Evolutionary conservation across 331 rosid genomes (phyloP), one percentile per base, ranked within the genome.

Genomic region (Pyrus hybrid): DNA sequence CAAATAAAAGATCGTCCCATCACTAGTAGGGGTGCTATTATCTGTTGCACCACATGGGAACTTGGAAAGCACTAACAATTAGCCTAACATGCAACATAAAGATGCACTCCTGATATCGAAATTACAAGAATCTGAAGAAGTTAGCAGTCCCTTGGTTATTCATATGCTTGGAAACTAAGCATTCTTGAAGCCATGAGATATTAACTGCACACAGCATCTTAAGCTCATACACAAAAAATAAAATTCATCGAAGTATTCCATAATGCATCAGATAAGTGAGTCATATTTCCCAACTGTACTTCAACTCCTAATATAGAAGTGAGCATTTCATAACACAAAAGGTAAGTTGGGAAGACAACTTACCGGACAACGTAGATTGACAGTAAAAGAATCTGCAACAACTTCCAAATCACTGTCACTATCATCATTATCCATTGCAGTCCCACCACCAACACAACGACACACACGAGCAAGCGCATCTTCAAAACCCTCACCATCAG

Each of bases 371-470:
- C 97, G 97, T 54, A 95, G 91, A 76, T 85, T 92, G 86, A 95
- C 90, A 64, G 83, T 79, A 76, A 95, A 87, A 54, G 85, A 85
- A 76, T 95, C 97, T 7, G 99, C 91, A 85, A 95, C 99, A 47
- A 95, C 97, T 85, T 95, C 99, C 80, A 95, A 74, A 81, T 95
- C 99, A 84, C 97, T 95, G 82, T 95, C 97, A 64, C 97, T 92
- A 74, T 84, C 97, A 76, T 85, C 97, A 70, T 90, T 85, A 79
- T 89, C 96, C 51, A 81, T 79, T 22, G 91, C 83, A 81, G 84
- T 87, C 66, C 99, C 97, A 75, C 99, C 96, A 82, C 93, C 91
- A 25, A 87, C 86, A 57, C 97, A 84, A 69, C 89, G 88, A 75
- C 91, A 74, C 41, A 95, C 96, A 4, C 99, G 99, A 49, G 91